These are phyloP conservation scores for Ustilago xerochloae DNA, from an alignment of 1,284 basidiomycete genomes.

Conservation along the genomic window DNA sequence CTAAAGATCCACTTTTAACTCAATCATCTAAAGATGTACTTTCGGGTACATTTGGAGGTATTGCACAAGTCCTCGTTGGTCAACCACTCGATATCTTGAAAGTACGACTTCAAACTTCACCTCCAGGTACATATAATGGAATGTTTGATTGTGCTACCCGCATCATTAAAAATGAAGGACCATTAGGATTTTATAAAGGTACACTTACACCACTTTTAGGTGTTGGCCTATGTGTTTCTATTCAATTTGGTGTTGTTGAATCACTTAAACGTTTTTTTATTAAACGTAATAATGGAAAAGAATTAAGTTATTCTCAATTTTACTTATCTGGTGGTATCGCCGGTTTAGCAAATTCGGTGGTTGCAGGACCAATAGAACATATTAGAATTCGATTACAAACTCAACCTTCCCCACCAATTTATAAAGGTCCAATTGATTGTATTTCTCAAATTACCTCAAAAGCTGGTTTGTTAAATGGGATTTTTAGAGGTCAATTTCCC, in stretches of 20 bases:
- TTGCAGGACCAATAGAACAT: conserved; percentile 95
- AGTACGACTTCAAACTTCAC: conserved; percentile 92
- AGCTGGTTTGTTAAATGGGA: conserved; percentile 70
- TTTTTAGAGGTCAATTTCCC: conserved; percentile 92
- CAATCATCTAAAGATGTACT: conserved; percentile 54
- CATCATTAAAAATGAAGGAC: conserved; percentile 90
- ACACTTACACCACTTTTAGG: conserved; percentile 92
- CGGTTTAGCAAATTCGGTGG: conserved; percentile 88
- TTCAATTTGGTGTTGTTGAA: conserved; percentile 94
- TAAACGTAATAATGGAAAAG: conserved; percentile 18
- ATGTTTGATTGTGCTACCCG: conserved; percentile 89
- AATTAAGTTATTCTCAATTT: conserved; percentile 77
- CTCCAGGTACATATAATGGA: conserved; percentile 85
- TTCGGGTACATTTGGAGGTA: conserved; percentile 77
- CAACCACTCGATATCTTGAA: conserved; percentile 98
- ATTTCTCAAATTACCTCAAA: conserved; percentile 21
- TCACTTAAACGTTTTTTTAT: conserved; percentile 87
- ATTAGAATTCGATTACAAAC: conserved; percentile 84
- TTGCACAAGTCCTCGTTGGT: conserved; percentile 90
- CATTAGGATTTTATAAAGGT: conserved; percentile 97
- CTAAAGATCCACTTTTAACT: conserved; percentile 39
- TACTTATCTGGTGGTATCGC: conserved; percentile 83
- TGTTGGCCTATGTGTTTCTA: conserved; percentile 93
- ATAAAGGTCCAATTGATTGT: conserved; percentile 68
- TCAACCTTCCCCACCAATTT: conserved; percentile 57